Evolutionary conservation across 2,329 filamentous ascomycete genomes (phyloP).

Genomic region (Fusarium udum): DNA sequence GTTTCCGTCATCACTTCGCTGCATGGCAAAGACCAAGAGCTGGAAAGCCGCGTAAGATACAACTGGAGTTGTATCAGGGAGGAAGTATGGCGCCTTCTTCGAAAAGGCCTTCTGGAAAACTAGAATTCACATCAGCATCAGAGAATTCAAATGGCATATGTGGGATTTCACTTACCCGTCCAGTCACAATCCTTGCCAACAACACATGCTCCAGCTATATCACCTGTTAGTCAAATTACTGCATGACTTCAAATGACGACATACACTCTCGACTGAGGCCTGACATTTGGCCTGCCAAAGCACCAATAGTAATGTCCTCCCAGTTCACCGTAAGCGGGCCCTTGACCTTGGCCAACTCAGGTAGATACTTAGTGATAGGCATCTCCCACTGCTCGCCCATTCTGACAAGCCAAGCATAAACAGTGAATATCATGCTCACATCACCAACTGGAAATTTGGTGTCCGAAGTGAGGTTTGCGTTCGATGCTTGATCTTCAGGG

Average conservation of each 20-base stretch:
- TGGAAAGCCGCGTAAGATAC: constrained; percentile 38
- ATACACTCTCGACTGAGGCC: constrained; percentile 35
- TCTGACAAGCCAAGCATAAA: constrained; percentile 47
- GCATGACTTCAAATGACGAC: background rate
- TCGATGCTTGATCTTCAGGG: constrained; percentile 9
- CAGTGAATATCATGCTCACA: constrained; percentile 47
- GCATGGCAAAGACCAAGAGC: constrained; percentile 31
- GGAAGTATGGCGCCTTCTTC: constrained; percentile 22
- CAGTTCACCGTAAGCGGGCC: background rate
- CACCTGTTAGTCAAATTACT: background rate
- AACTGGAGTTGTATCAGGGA: constrained; percentile 31
- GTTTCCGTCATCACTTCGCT: background rate
- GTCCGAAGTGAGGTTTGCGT: constrained; percentile 26
- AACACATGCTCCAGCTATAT: constrained; percentile 17
- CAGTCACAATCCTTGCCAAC: constrained; percentile 16
- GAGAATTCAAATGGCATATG: accelerated
- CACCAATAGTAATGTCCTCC: constrained; percentile 32
- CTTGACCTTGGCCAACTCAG: constrained; percentile 31
- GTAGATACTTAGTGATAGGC: constrained; percentile 44
- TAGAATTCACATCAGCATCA: background rate
- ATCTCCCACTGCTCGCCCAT: constrained; percentile 44
- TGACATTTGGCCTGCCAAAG: constrained; percentile 35
- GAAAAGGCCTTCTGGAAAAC: constrained; percentile 16
- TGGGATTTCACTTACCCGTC: background rate
- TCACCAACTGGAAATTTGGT: constrained; percentile 45